A percentile compares a stretch with the other conserved stretches of the same genome.
These are phyloP conservation scores for Brassica rapa DNA, from an alignment of 345 rosid genomes.

Conservation along the genomic window DNA sequence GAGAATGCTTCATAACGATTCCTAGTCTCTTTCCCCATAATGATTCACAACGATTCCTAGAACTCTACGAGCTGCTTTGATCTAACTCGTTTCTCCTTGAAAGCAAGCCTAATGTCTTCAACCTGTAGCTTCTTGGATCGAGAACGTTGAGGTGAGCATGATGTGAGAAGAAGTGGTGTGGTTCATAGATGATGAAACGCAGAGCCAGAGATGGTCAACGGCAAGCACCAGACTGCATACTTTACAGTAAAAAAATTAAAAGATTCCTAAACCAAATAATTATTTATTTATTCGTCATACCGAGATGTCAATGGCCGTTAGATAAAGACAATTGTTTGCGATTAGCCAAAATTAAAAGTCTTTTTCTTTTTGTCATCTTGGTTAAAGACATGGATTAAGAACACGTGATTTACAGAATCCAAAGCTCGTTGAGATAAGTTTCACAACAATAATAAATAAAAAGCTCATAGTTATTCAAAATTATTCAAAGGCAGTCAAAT, in stretches of 20 bases:
- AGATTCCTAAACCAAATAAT: too few relatives aligned
- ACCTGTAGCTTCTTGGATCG: slow-evolving; percentile 25
- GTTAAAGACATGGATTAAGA: background rate
- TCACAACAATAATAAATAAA: background rate
- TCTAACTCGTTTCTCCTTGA: background rate
- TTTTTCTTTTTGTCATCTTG: background rate
- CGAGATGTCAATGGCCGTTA: too few relatives aligned
- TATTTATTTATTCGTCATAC: too few relatives aligned
- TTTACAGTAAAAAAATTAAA: too few relatives aligned
- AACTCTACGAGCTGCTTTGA: too few relatives aligned
- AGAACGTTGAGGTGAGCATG: slow-evolving; percentile 23
- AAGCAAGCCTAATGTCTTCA: slow-evolving; percentile 42
- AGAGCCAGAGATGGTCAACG: background rate
- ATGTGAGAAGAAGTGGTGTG: background rate
- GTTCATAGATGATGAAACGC: background rate
- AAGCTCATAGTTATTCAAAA: slow-evolving; percentile 8
- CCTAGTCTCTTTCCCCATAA: too few relatives aligned
- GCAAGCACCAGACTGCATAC: background rate
- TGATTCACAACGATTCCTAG: too few relatives aligned
- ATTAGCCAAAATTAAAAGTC: background rate
- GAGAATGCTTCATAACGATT: too few relatives aligned
- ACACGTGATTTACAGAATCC: background rate
- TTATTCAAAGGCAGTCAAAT: slow-evolving; percentile 8
- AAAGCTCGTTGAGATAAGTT: too few relatives aligned
- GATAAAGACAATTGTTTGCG: too few relatives aligned